Conservation (phyloP, 768 basidiomycete species). For the Lentinula sp. region DNA sequence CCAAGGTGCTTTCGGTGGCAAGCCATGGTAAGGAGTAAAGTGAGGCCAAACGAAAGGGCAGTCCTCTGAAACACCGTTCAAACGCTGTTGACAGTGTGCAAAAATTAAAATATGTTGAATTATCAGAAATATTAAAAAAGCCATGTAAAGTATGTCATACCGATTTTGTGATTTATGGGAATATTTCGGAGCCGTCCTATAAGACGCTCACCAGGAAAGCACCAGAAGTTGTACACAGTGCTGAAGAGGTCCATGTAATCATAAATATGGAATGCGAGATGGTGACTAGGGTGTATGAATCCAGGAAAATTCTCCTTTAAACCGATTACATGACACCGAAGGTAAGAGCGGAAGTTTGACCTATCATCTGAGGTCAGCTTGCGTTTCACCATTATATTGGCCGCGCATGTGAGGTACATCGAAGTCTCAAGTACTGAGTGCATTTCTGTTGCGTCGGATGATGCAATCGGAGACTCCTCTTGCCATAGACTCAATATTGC, state of each 20-base stretch:
- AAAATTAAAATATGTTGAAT: too few species aligned
- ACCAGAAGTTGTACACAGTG: constrained; percentile 15
- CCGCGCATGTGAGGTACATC: not conserved
- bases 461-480: not conserved
- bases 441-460: not conserved
- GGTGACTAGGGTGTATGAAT: constrained; percentile 7
- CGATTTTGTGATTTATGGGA: constrained; percentile 17
- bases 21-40: too few species aligned
- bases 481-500: too few species aligned
- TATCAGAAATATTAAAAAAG: not conserved
- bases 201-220: constrained; percentile 17
- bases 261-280: constrained; percentile 11
- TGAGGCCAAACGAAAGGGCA: too few species aligned
- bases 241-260: constrained; percentile 11
- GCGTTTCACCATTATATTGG: not conserved
- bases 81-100: too few species aligned
- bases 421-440: not conserved
- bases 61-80: too few species aligned
- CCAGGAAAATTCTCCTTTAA: constrained; percentile 5
- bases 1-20: too few species aligned
- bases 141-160: constrained; percentile 1
- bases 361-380: not conserved
- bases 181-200: constrained; percentile 16
- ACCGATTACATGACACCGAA: constrained; percentile 1
- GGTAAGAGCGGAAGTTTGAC: not conserved